Conservation (phyloP, 2,329 filamentous ascomycete genomes). For the Cladosporium sp. region DNA sequence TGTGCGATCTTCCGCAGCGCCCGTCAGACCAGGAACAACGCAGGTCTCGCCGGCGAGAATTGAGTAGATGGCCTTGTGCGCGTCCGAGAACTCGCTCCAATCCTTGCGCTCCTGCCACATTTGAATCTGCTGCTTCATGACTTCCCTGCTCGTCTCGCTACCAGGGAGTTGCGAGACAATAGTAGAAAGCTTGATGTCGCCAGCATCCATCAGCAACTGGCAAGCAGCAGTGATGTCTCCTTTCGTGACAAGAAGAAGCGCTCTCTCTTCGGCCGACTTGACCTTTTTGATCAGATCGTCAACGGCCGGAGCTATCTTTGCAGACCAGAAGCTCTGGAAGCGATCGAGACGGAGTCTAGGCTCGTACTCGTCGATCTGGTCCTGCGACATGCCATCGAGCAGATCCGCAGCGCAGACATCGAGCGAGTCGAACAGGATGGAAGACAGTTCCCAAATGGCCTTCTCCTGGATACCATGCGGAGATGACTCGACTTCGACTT, state of each 20-base stretch:
- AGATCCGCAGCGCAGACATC: conserved; percentile 23
- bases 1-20: conserved; percentile 73
- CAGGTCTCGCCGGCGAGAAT: conserved; percentile 85
- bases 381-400: conserved; percentile 38
- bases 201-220: conserved; percentile 68
- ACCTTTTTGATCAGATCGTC: conserved; percentile 53
- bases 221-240: conserved; percentile 81
- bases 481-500: conserved; percentile 20
- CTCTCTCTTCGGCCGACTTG: conserved; percentile 71
- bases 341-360: conserved; percentile 49
- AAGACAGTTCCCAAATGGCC: conserved; percentile 78
- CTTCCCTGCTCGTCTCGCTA: conserved; percentile 63
- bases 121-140: conserved; percentile 75
- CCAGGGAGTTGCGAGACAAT: conserved; percentile 78
- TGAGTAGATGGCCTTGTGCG: conserved; percentile 84
- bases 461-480: conserved; percentile 55
- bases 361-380: conserved; percentile 38
- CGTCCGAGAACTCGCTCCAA: conserved; percentile 79
- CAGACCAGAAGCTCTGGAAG: conserved; percentile 64
- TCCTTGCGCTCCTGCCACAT: conserved; percentile 81
- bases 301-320: conserved; percentile 36
- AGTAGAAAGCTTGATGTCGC: conserved; percentile 79
- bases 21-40: conserved; percentile 72
- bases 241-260: conserved; percentile 72
- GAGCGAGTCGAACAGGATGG: conserved; percentile 78